A percentile compares a stretch with the other conserved stretches of the same genome.
Evolutionary conservation across 148 eudicot species (phyloP).

Genomic region (Rhododendron ovatum): DNA sequence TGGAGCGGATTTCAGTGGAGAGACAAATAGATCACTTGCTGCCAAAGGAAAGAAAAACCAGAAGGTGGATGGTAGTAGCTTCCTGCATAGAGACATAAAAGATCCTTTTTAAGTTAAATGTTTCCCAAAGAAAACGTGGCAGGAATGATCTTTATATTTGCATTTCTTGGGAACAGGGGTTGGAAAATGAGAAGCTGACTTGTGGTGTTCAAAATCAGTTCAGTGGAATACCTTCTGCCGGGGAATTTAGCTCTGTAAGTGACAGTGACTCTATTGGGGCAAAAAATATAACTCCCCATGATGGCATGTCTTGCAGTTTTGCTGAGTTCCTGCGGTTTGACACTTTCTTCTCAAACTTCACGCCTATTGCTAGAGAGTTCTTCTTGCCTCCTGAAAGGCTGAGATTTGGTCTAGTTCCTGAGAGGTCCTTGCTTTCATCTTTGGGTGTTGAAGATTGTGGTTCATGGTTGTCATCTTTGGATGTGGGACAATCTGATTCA

Average conservation of each 20-base stretch:
- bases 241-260: slow-evolving; percentile 43
- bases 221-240: slow-evolving; percentile 41
- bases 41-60: slow-evolving; percentile 35
- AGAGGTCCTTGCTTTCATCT: slow-evolving; percentile 55
- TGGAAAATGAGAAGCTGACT: slow-evolving; percentile 38
- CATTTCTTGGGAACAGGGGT: slow-evolving; percentile 34
- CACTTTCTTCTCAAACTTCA: slow-evolving; percentile 55
- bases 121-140: slow-evolving; percentile 9
- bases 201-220: slow-evolving; percentile 40
- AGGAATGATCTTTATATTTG: not conserved
- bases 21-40: slow-evolving; percentile 41
- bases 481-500: slow-evolving; percentile 48
- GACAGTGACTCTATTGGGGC: slow-evolving; percentile 26
- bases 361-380: slow-evolving; percentile 40
- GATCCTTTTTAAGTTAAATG: slow-evolving; percentile 10
- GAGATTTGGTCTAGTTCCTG: slow-evolving; percentile 59
- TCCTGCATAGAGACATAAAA: slow-evolving; percentile 16
- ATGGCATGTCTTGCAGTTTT: slow-evolving; percentile 48
- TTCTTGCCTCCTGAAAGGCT: slow-evolving; percentile 79
- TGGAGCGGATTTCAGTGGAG: slow-evolving; percentile 22
- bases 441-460: slow-evolving; percentile 49
- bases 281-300: slow-evolving; percentile 23
- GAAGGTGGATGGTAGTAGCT: slow-evolving; percentile 55
- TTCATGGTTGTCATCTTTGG: slow-evolving; percentile 55
- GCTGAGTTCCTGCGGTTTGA: slow-evolving; percentile 51